Conservation (phyloP, 305 asterid genomes). For the Rubia peregrina region DNA sequence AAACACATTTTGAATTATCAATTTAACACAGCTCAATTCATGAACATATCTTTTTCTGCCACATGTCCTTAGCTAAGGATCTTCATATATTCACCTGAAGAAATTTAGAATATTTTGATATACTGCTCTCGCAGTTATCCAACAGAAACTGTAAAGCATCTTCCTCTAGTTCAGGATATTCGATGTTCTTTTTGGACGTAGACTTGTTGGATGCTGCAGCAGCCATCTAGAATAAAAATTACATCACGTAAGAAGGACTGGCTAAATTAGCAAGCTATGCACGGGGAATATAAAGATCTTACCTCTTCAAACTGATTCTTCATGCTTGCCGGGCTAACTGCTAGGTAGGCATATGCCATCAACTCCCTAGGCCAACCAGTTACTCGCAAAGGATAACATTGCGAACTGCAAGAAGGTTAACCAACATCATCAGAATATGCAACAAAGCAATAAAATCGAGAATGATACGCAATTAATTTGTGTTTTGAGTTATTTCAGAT, state of each 20-base stretch:
- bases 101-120: conserved; percentile 82
- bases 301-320: conserved; percentile 66
- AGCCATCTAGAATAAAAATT: conserved; percentile 51
- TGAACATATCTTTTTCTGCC: not conserved
- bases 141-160: conserved; percentile 74
- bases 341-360: conserved; percentile 93
- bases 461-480: not conserved
- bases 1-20: not conserved
- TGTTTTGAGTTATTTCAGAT: conserved; percentile 1
- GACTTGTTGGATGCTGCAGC: conserved; percentile 79
- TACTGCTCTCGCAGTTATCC: conserved; percentile 71
- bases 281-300: conserved; percentile 5
- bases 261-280: not conserved
- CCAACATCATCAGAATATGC: conserved; percentile 8
- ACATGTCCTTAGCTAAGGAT: not conserved
- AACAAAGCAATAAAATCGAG: not conserved
- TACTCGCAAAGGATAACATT: conserved; percentile 73
- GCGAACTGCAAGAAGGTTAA: conserved; percentile 44
- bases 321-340: conserved; percentile 87
- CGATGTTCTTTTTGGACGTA: conserved; percentile 46
- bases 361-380: conserved; percentile 94
- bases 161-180: conserved; percentile 72
- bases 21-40: not conserved
- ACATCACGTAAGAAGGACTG: not conserved
- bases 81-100: conserved; percentile 44